Conservation (phyloP, 352 stramenopile genomes). For the Hyaloperonospora arabidopsidis region DNA sequence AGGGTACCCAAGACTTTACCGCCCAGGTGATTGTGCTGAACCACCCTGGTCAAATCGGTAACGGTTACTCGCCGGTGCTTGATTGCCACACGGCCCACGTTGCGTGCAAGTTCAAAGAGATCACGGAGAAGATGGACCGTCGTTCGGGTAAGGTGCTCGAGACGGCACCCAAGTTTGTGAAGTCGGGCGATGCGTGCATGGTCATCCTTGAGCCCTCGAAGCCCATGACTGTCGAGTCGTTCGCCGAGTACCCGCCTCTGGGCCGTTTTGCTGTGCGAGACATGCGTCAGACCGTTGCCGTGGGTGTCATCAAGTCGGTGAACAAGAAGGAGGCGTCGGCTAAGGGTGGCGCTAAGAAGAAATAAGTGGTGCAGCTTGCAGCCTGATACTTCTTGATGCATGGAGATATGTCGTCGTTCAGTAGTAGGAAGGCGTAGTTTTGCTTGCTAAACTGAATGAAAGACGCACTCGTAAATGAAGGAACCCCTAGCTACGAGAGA, state of each 20-base stretch:
- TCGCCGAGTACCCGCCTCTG: slow-evolving; percentile 94
- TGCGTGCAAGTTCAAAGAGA: slow-evolving; percentile 91
- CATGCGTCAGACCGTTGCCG: slow-evolving; percentile 94
- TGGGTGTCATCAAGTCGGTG: slow-evolving; percentile 95
- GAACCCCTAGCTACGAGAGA: not conserved
- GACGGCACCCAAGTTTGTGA: slow-evolving; percentile 89
- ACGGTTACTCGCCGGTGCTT: slow-evolving; percentile 92
- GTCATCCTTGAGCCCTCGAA: slow-evolving; percentile 91
- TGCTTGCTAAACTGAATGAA: too few species aligned
- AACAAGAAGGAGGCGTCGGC: slow-evolving; percentile 62
- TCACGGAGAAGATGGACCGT: slow-evolving; percentile 96
- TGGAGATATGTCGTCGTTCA: not conserved
- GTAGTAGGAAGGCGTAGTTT: not conserved
- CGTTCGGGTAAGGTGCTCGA: slow-evolving; percentile 93
- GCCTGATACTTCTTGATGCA: too few species aligned
- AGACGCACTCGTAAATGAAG: too few species aligned
- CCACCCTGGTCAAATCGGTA: slow-evolving; percentile 88
- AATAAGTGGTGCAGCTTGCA: slow-evolving; percentile 18
- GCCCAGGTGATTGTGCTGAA: slow-evolving; percentile 96
- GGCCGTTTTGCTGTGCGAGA: slow-evolving; percentile 95
- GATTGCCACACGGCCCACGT: slow-evolving; percentile 97
- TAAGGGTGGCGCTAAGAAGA: slow-evolving; percentile 39
- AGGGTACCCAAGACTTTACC: slow-evolving; percentile 80
- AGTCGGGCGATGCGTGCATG: slow-evolving; percentile 94
- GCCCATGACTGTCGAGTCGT: slow-evolving; percentile 93